These are phyloP conservation scores for Nymphaea colorata DNA, from an alignment of 164 flowering plant genomes.

Conservation along the genomic window DNA sequence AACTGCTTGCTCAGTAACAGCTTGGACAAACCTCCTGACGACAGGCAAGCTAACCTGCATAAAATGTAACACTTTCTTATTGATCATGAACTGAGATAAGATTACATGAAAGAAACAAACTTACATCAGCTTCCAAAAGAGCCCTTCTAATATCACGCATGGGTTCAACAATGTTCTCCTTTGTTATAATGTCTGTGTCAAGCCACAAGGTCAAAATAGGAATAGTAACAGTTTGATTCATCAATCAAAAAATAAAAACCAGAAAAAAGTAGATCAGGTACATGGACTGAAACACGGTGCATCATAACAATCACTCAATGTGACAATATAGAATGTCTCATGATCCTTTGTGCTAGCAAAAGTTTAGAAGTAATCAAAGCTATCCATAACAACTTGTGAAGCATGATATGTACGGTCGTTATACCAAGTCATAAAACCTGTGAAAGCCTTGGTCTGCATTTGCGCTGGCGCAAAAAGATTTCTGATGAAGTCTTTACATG, in stretches of 20 bases:
- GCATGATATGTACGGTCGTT: no score
- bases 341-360: no score
- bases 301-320: no score
- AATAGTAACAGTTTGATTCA: neutral
- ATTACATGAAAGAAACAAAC: constrained; percentile 7
- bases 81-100: neutral
- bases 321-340: no score
- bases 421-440: no score
- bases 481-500: no score
- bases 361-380: no score
- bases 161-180: constrained; percentile 94
- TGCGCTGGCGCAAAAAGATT: no score
- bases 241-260: neutral
- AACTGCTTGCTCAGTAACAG: constrained; percentile 86
- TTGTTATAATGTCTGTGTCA: constrained; percentile 64
- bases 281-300: no score
- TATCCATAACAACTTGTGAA: no score
- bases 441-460: no score
- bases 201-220: no score
- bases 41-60: constrained; percentile 92
- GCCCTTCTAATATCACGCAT: constrained; percentile 97
- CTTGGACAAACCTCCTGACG: constrained; percentile 86
- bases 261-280: neutral
- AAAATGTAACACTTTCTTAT: neutral
- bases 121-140: constrained; percentile 94